Conservation (phyloP, 2,329 filamentous ascomycete genomes). For the Ophiostoma fasciatum region DNA sequence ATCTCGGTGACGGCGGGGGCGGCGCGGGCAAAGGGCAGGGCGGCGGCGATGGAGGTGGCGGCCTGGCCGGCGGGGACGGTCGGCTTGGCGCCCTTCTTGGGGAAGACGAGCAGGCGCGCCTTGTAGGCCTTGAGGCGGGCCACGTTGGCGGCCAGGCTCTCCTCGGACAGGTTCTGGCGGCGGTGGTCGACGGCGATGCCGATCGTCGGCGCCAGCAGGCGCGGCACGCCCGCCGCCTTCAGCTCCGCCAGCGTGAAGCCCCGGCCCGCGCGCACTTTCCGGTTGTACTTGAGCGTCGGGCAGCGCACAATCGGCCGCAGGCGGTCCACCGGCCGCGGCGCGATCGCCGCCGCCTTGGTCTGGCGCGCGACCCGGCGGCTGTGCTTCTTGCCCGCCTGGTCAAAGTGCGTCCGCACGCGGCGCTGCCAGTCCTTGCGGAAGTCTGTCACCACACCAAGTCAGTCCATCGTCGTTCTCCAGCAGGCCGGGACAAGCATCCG, state of each 20-base stretch:
- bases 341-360: slow-evolving; percentile 87
- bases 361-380: slow-evolving; percentile 81
- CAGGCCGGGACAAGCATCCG: too few species aligned
- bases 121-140: slow-evolving; percentile 97
- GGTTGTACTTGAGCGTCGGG: slow-evolving; percentile 99
- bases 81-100: slow-evolving; percentile 87
- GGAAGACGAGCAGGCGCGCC: slow-evolving; percentile 92
- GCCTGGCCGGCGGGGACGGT: slow-evolving; percentile 74
- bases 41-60: slow-evolving; percentile 37
- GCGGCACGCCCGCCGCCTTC: slow-evolving; percentile 95
- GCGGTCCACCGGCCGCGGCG: slow-evolving; percentile 93
- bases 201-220: slow-evolving; percentile 87
- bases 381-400: slow-evolving; percentile 98
- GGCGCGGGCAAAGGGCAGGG: slow-evolving; percentile 60
- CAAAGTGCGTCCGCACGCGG: slow-evolving; percentile 97
- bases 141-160: slow-evolving; percentile 88
- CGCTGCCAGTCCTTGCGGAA: slow-evolving; percentile 99
- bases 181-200: slow-evolving; percentile 94
- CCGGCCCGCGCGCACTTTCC: slow-evolving; percentile 87
- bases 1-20: slow-evolving; percentile 55
- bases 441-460: slow-evolving; percentile 39
- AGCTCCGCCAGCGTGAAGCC: slow-evolving; percentile 96
- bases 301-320: slow-evolving; percentile 93
- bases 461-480: slow-evolving; percentile 23
- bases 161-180: slow-evolving; percentile 93